These are phyloP conservation scores for Sextonia rubra DNA, from an alignment of 164 flowering plant genomes.

Conservation along the genomic window DNA sequence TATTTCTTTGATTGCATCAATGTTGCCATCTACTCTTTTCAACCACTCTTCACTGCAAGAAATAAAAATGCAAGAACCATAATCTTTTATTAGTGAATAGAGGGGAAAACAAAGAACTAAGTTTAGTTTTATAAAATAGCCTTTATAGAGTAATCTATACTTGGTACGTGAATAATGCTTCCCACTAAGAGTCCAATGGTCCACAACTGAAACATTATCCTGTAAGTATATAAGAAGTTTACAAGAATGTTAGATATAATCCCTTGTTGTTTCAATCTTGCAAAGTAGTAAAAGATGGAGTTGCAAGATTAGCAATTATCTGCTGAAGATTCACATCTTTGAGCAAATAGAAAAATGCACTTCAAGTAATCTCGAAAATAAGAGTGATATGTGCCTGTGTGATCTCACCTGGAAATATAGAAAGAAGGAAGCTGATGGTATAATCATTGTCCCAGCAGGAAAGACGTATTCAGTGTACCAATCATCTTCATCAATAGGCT, in stretches of 20 bases:
- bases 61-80: not conserved
- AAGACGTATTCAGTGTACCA: slow-evolving; percentile 11
- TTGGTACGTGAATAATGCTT: slow-evolving; percentile 11
- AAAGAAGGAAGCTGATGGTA: slow-evolving; percentile 7
- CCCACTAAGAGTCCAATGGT: slow-evolving; percentile 14
- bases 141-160: not conserved
- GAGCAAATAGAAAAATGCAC: not conserved
- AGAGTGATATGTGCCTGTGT: not conserved
- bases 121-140: not conserved
- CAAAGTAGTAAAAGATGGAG: not conserved
- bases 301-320: not conserved
- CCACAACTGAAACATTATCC: slow-evolving; percentile 11
- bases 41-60: slow-evolving; percentile 15
- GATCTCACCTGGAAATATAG: slow-evolving; percentile 18
- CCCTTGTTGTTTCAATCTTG: not conserved
- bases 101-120: not conserved
- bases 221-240: not conserved
- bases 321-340: not conserved
- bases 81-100: not conserved
- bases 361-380: not conserved
- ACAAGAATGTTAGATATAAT: not conserved
- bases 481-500: slow-evolving; percentile 19
- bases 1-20: slow-evolving; percentile 7
- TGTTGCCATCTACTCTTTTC: slow-evolving; percentile 13
- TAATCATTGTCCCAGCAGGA: slow-evolving; percentile 4